These are phyloP conservation scores for Nephelium lappaceum DNA, from an alignment of 345 rosid genomes.

Conservation along the genomic window DNA sequence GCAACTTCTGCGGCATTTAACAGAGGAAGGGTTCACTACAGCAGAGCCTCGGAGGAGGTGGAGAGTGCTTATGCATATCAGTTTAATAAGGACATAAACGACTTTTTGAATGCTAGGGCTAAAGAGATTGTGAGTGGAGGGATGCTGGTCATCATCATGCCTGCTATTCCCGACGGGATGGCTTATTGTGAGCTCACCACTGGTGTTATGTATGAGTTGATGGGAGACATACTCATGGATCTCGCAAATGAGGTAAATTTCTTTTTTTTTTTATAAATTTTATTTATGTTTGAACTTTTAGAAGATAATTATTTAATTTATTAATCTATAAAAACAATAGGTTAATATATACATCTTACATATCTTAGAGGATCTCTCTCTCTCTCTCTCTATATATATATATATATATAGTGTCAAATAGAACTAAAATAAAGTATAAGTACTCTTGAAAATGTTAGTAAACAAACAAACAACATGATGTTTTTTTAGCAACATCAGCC, in stretches of 20 bases:
- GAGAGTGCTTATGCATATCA: constrained; percentile 38
- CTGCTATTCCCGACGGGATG: constrained; percentile 41
- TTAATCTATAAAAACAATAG: no score
- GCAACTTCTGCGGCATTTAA: constrained; percentile 46
- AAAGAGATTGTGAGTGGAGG: constrained; percentile 46
- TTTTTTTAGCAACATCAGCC: no score
- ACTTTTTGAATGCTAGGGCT: constrained; percentile 42
- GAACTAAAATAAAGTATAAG: no score
- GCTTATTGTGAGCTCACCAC: constrained; percentile 30
- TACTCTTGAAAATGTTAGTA: no score
- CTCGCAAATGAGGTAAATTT: constrained; percentile 38
- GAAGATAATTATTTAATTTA: no score
- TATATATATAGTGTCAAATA: no score
- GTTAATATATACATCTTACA: no score
- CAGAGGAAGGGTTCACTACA: constrained; percentile 46
- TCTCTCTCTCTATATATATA: no score
- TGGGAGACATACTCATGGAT: constrained; percentile 48
- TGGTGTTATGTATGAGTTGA: constrained; percentile 50
- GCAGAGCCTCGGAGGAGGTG: constrained; percentile 34
- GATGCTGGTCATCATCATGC: constrained; percentile 36
- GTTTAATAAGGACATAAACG: constrained; percentile 43
- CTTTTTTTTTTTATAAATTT: no score
- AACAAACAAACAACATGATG: no score
- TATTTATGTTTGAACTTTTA: no score
- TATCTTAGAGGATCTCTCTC: no score